Conservation (phyloP, 2,329 filamentous ascomycete species). For the Hypoxylon sp. region DNA sequence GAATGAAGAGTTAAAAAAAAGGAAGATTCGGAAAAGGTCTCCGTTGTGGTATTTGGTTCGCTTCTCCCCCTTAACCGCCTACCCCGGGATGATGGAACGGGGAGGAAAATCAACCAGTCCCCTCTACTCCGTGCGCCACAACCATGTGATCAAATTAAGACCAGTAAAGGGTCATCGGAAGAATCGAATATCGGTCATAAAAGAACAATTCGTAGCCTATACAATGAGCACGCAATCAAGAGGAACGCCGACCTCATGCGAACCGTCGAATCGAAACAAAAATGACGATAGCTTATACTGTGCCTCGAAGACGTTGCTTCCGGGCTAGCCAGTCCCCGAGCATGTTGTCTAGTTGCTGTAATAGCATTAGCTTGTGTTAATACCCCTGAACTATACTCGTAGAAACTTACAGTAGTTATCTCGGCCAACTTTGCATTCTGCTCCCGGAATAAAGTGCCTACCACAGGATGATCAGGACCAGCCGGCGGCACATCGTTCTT, state of each 20-base stretch:
- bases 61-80: conserved; percentile 11
- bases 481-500: conserved; percentile 86
- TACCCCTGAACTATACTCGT: neutral
- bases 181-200: conserved; percentile 36
- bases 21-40: conserved; percentile 15
- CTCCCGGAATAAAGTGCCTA: conserved; percentile 84
- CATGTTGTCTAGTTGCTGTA: conserved; percentile 85
- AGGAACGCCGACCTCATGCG: conserved; percentile 41
- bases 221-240: conserved; percentile 35
- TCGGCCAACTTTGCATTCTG: conserved; percentile 88
- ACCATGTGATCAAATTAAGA: conserved; percentile 27
- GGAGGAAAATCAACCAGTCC: conserved; percentile 15
- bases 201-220: conserved; percentile 39
- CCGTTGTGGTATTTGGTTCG: conserved; percentile 29
- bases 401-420: conserved; percentile 78
- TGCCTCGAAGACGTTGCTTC: conserved; percentile 73
- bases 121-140: conserved; percentile 39
- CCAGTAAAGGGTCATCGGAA: conserved; percentile 10
- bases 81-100: conserved; percentile 10
- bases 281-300: conserved; percentile 54
- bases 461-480: conserved; percentile 87
- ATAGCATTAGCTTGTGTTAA: conserved; percentile 11
- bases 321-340: conserved; percentile 84
- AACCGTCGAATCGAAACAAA: conserved; percentile 31
- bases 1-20: conserved; percentile 4